Base-by-base conservation (phyloP, 106 monocot genomes). In the Phalaenopsis equestris region DNA sequence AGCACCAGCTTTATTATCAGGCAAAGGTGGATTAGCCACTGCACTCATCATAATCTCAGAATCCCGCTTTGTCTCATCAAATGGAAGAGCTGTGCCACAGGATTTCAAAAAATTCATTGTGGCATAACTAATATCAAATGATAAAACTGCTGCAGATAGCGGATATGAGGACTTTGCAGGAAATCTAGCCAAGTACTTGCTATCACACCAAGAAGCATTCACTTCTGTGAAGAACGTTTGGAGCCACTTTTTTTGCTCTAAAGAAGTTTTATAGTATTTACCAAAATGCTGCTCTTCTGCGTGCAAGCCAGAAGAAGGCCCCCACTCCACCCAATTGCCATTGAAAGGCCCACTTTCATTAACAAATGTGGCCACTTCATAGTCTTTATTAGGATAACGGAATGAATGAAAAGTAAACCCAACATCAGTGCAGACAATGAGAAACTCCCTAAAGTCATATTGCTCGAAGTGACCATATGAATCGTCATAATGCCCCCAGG, bases 251-350 rank as follows among this genome's bases (percentile, higher is more conserved):
- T 84, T 90, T 24, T 42, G 70, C 77, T 46, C 70, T 16, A 45
- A 80, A 45, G 55, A 70, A 39, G 38, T 64, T 78, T 58, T 55
- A 73, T 78, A 67, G 15, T 55, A 80, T 56, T 47, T 67, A 78
- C 17, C 46, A 79, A 24, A 70, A 57, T 36, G 37, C 21, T 81
- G 75, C 23, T 85, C 77, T 75, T 86, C 61, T 67, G 41, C 64
- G 14, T 70, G 73, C 42, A 57, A n/a, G 68, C 47, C n/a, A 72
- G 72, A 30, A 84, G 68, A 56, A 38, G 90, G 88, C 12, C 87
- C 89, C 98, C 98, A 98, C 42, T 89, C 85, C 43, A 90, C 87
- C 94, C 98, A 98, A 30, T 84, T 90, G 61, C 98, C 92, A 78
- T 67, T 30, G 15, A 80, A 39, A 78, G 78, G 48, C 64, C 46